A percentile compares a stretch with the other conserved stretches of the same genome.
phyloP scores from a whole-genome alignment of 352 stramenopile genomes.

The Blastocystis sp. region DNA sequence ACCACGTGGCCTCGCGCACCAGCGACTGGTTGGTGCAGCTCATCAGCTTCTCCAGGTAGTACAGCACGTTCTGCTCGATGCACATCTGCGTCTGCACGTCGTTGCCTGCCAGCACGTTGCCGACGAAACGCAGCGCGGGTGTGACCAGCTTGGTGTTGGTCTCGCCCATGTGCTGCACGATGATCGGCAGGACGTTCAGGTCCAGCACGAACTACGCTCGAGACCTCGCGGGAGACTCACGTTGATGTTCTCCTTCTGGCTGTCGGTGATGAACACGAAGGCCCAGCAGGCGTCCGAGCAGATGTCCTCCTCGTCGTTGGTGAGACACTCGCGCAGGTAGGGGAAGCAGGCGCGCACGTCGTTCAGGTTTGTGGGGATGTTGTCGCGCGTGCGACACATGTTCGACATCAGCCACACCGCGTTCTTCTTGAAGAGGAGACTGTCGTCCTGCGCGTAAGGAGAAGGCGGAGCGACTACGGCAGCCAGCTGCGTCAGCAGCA shows the following conservation, averaged over 20 bases:
- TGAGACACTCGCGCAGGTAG: slow-evolving; percentile 88
- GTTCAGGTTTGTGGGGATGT: slow-evolving; percentile 77
- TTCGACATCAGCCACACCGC: slow-evolving; percentile 96
- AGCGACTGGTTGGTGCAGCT: slow-evolving; percentile 89
- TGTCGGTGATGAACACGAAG: slow-evolving; percentile 91
- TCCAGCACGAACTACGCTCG: slow-evolving; percentile 11
- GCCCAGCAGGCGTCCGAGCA: slow-evolving; percentile 98
- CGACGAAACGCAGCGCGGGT: slow-evolving; percentile 84
- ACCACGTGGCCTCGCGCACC: slow-evolving; percentile 97
- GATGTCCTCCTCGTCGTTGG: slow-evolving; percentile 91
- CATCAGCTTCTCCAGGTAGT: slow-evolving; percentile 84
- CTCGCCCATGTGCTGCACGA: slow-evolving; percentile 60
- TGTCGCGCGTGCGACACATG: slow-evolving; percentile 86
- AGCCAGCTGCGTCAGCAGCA: slow-evolving; percentile 84
- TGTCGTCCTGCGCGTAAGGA: slow-evolving; percentile 69
- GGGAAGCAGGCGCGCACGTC: slow-evolving; percentile 82
- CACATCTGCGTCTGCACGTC: slow-evolving; percentile 97
- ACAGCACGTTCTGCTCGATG: slow-evolving; percentile 89
- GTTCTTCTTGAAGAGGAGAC: slow-evolving; percentile 91
- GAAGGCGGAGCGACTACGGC: not conserved
- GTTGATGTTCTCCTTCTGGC: slow-evolving; percentile 96
- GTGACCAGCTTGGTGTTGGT: slow-evolving; percentile 81
- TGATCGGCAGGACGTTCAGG: not conserved
- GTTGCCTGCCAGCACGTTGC: slow-evolving; percentile 97
- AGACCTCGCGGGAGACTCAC: slow-evolving; percentile 78